Percentiles rank a stretch among this genome's conserved stretches.
Evolutionary conservation across 805 yeast genomes (phyloP).

Genomic region (Yarrowia porcina): DNA sequence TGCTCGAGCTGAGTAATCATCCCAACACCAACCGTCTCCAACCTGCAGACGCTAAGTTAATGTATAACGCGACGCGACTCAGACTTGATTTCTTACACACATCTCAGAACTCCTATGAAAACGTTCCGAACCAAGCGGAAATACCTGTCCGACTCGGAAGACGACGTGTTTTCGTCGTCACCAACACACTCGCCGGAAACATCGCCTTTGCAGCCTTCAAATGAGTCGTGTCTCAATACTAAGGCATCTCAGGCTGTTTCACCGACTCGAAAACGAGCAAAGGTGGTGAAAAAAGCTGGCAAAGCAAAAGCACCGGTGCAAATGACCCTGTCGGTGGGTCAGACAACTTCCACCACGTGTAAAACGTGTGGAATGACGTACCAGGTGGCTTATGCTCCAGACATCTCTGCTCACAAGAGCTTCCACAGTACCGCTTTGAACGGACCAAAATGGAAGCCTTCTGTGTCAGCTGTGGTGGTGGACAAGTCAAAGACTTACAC

Average conservation of each 20-base stretch:
- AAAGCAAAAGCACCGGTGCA: not conserved
- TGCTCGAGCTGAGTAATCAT: not conserved
- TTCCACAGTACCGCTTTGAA: constrained; percentile 9
- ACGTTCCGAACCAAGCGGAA: constrained; percentile 1
- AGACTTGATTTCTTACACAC: not conserved
- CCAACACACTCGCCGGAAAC: not conserved
- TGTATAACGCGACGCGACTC: constrained; percentile 9
- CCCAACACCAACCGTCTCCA: no score
- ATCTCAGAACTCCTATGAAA: not conserved
- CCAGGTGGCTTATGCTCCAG: not conserved
- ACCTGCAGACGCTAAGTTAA: not conserved
- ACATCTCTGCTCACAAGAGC: not conserved
- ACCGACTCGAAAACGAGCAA: not conserved
- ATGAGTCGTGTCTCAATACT: not conserved
- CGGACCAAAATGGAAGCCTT: constrained; percentile 21
- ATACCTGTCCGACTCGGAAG: constrained; percentile 23
- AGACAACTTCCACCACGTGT: constrained; percentile 12
- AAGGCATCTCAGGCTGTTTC: not conserved
- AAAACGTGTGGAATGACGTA: constrained; percentile 17
- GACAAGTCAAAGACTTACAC: not conserved
- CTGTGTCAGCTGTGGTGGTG: not conserved
- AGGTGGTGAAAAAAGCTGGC: not conserved
- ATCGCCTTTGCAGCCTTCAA: not conserved
- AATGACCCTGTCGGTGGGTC: constrained; percentile 14
- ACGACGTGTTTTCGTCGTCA: constrained; percentile 13